A percentile compares a stretch with the other conserved stretches of the same genome.
Evolutionary conservation across 192 early-diverging fungal genomes (phyloP).

Genomic region (Dissophora globulifera): DNA sequence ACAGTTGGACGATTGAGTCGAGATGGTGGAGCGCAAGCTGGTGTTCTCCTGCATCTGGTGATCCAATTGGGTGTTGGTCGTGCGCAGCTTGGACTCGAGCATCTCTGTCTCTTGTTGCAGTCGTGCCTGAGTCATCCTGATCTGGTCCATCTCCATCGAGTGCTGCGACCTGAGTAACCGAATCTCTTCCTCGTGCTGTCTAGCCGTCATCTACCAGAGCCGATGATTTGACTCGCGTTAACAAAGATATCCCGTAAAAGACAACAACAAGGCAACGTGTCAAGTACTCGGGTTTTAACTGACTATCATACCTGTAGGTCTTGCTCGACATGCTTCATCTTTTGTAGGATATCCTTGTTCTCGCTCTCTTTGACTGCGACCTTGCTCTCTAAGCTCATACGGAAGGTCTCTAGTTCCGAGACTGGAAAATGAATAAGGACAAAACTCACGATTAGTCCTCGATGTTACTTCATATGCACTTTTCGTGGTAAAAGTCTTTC

Average conservation of each 20-base stretch:
- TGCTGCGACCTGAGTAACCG: slow-evolving; percentile 28
- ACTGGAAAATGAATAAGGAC: slow-evolving; percentile 16
- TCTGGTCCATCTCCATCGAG: slow-evolving; percentile 44
- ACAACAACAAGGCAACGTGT: too few species aligned
- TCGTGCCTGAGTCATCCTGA: slow-evolving; percentile 34
- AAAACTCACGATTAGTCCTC: too few species aligned
- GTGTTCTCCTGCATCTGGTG: slow-evolving; percentile 56
- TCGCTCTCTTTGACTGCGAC: slow-evolving; percentile 75
- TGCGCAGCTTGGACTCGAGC: slow-evolving; percentile 32
- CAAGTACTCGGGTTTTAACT: too few species aligned
- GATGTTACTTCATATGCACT: background rate
- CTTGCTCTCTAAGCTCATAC: slow-evolving; percentile 58
- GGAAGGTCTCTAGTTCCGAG: slow-evolving; percentile 54
- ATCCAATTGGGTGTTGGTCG: slow-evolving; percentile 40
- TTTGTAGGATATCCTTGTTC: slow-evolving; percentile 56
- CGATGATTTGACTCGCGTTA: too few species aligned
- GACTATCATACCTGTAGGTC: slow-evolving; percentile 36
- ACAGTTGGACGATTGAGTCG: slow-evolving; percentile 57
- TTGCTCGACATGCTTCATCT: slow-evolving; percentile 55
- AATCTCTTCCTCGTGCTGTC: slow-evolving; percentile 55
- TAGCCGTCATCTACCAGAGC: slow-evolving; percentile 46
- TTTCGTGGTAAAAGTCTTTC: background rate
- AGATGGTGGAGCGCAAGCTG: slow-evolving; percentile 57
- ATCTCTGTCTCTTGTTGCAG: slow-evolving; percentile 49
- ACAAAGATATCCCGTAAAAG: too few species aligned